These are phyloP conservation scores for Nitzschia sp. DNA, from an alignment of 108 stramenopile species.

Conservation along the genomic window DNA sequence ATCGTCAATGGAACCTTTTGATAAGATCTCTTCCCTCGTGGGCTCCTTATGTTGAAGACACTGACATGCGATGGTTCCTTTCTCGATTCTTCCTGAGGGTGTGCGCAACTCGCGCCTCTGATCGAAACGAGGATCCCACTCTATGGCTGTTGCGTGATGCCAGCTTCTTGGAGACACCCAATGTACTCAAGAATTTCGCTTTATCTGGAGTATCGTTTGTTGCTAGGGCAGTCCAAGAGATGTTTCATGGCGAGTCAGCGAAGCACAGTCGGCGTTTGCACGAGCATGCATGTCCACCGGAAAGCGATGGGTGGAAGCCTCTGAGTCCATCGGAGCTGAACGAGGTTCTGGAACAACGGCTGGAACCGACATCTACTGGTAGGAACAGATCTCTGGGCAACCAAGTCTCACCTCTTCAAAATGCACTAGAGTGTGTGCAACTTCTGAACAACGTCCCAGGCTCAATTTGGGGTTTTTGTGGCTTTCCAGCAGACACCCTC, in stretches of 20 bases:
- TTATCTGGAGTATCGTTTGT: constrained; percentile 1
- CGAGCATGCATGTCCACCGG: not conserved
- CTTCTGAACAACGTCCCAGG: not conserved
- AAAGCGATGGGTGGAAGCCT: not conserved
- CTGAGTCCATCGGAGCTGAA: not conserved
- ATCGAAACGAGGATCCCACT: not conserved
- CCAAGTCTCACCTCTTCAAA: not conserved
- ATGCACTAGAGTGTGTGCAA: not conserved
- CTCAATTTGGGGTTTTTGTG: not conserved
- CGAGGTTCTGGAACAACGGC: not conserved
- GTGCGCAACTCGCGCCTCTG: not conserved
- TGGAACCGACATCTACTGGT: not conserved
- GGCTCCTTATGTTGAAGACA: constrained; percentile 30
- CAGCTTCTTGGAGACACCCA: constrained; percentile 32
- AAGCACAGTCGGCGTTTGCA: too few species aligned
- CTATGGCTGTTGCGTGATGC: constrained; percentile 33
- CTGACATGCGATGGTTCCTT: constrained; percentile 34
- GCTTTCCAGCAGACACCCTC: not conserved
- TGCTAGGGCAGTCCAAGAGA: constrained; percentile 9
- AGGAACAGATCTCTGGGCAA: not conserved
- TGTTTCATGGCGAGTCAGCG: not conserved
- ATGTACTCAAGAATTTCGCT: constrained; percentile 18
- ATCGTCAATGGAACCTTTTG: constrained; percentile 19
- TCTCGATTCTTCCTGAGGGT: constrained; percentile 17
- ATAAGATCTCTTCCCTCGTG: constrained; percentile 26